Base-by-base conservation (phyloP, 2,329 filamentous ascomycete species). In the Mycogone perniciosa region DNA sequence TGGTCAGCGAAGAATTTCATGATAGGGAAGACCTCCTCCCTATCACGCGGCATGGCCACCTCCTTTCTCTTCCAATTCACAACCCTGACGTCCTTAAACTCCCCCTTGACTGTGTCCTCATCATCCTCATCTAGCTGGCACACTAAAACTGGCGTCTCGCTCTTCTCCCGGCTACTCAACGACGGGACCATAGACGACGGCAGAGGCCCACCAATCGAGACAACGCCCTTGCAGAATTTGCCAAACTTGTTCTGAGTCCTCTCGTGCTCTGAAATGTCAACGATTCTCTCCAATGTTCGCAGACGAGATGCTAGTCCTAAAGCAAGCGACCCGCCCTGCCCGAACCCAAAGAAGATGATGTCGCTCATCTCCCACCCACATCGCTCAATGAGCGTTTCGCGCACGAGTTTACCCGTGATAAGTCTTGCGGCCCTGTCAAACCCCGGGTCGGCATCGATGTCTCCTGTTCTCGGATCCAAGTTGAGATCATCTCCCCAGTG, bases 1-100 rank as follows among this genome's bases (percentile, higher is more conserved):
- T 85, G 77, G 46, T 85, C 77, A 0, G 85, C 84, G 60, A 90
- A 79, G 60, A 85, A 96, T 62, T 86, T 81, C 89, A 96, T 96
- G 54, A 96, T 79, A 0, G 91, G 90, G 61, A 91, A 64, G 78
- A 95, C 91, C 75, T 97, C 91, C 8, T 95, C 89, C 48, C 86
- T 76, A 64, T 77, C 85, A 42, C 76, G 73, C n/a, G 90, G 89
- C 91, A 96, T 96, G 1, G 78, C 79, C 66, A 95, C 89, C 5
- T 85, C 87, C 3, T 66, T 68, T 62, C 84, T 81, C 61, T 76
- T 79, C 82, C 88, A 93, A 61, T 80, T 80, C 50, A 82, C 82
- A 56, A 84, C 75, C 65, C 82, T 76, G 26, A 89, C 82, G 60
- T 82, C 76, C 56, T 76, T 71, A 67, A 92, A 93, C 49, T 80